Evolutionary conservation across 495 filamentous ascomycete species (phyloP), one percentile per base, ranked within the genome.

Genomic region (Aspergillus sclerotiicarbonarius): DNA sequence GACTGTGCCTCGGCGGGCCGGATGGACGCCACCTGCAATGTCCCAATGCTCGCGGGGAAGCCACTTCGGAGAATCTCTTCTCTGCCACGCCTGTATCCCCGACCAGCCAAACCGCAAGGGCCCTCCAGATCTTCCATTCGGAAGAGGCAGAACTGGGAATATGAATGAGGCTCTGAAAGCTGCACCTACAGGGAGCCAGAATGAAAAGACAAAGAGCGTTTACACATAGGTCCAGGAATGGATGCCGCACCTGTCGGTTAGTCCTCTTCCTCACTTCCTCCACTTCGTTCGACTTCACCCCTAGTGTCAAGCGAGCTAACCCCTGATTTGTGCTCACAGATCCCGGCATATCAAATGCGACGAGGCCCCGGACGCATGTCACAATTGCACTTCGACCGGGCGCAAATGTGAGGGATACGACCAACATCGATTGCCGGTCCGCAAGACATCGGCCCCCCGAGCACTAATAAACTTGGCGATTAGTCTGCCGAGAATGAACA

Each of bases 331-430:
- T 49, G 20, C 13, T 4, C 15, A 15, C 9, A 49, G 46, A 16
- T 18, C 46, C 21, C 21, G 46, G 25, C 46, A 49, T 49, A 20
- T 49, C 46, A 49, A 49, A 49, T 49, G 46, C 25, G 46, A 49
- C 13, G 46, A 49, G 21, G 30, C 46, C 21, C 46, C 46, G 46
- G 45, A 8, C 12, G 46, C 46, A 16, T 49, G 46, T 20, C 21
- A 31, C 15, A 21, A 31, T n/a, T 49, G 46, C 46, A 49, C 46
- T 15, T 29, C 46, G 20, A 49, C 46, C 21, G 46, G 46, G 8
- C 46, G 46, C 21, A 18, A 30, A 1, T 49, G 46, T 20, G 46
- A 49, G 7, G 33, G 33, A 10, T 49, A 49, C 15, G 46, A 49
- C 30, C 20, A 12, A 7, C 21, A 5, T 12, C 46, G 19, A 31